Base-by-base conservation (phyloP, 2,329 filamentous ascomycete genomes). In the Botryosphaeria dothidea region DNA sequence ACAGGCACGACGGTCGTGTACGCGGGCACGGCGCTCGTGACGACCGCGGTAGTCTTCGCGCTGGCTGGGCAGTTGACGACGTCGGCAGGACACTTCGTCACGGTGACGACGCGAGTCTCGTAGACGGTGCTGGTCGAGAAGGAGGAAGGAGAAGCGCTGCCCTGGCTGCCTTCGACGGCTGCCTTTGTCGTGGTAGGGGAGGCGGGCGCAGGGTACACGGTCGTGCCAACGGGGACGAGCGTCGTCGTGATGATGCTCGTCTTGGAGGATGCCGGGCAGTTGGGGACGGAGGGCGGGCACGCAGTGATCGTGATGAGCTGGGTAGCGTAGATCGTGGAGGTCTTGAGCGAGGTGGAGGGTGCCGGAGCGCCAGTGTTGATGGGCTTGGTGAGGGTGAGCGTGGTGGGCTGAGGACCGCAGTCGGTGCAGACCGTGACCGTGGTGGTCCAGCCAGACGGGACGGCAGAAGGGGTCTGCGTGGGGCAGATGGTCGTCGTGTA, bases 381-480 rank as follows among this genome's bases (percentile, higher is more conserved):
- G 13, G 60, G 60, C 34, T 41, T 62, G 5, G 71, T 73, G 7
- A 74, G 67, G 4, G 71, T 73, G 15, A 74, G 71, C 13, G 70
- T 71, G 29, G 71, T 69, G 27, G 73, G 71, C 2, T 68, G 65
- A 15, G 66, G 51, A 19, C 69, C 72, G 54, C 73, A 74, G 60
- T 68, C 69, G 8, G 63, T 65, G 69, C 72, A 75, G 56, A 73
- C 69, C 51, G 72, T 75, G n/a, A 68, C 69, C 2, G 67, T 71
- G 25, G 70, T 67, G 25, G 72, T 72, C 66, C 72, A 74, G 48
- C 73, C 73, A 13, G 67, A 67, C 23, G 69, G 66, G 21, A 63
- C 38, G 65, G 65, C 69, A 6, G 41, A 61, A 34, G 57, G 56
- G 36, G 65, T 58, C 23, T 46, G 48, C 13, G 64, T 56, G 4